A percentile compares a stretch with the other conserved stretches of the same genome.
phyloP scores from a whole-genome alignment of 441 rosid species.

The Adansonia gregorii region DNA sequence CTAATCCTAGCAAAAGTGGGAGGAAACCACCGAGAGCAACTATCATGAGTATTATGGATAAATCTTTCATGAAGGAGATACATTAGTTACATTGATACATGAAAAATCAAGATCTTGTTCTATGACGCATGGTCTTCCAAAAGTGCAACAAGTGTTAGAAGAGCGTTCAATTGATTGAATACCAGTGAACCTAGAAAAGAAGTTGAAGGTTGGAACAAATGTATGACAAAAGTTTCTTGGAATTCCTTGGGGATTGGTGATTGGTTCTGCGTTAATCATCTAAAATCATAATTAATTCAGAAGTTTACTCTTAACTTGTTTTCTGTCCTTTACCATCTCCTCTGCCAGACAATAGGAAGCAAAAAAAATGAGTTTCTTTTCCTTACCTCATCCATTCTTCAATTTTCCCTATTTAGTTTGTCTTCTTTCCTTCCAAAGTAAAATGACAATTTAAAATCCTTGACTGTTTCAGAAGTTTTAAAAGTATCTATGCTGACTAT shows the following conservation, averaged over 20 bases:
- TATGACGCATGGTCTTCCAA: too few relatives aligned
- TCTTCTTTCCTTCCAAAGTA: neutral
- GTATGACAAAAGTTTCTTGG: too few relatives aligned
- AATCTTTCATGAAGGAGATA: too few relatives aligned
- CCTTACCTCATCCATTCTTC: neutral
- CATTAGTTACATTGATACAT: too few relatives aligned
- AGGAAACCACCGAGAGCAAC: neutral
- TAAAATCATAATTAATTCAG: neutral
- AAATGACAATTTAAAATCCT: neutral
- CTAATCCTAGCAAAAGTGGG: neutral
- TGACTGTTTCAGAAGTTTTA: neutral
- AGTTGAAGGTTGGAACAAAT: too few relatives aligned
- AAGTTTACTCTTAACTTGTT: neutral
- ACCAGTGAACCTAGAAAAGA: too few relatives aligned
- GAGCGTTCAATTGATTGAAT: too few relatives aligned
- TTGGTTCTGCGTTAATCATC: neutral
- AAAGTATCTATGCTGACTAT: neutral
- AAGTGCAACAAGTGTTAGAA: too few relatives aligned
- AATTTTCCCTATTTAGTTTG: neutral
- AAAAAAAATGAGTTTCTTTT: neutral
- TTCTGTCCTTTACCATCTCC: neutral
- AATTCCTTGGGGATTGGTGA: too few relatives aligned
- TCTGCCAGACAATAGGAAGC: neutral
- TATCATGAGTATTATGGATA: too few relatives aligned
- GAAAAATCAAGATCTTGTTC: too few relatives aligned